Conservation (phyloP, 2,329 filamentous ascomycete species). For the Exophiala bonariae region DNA sequence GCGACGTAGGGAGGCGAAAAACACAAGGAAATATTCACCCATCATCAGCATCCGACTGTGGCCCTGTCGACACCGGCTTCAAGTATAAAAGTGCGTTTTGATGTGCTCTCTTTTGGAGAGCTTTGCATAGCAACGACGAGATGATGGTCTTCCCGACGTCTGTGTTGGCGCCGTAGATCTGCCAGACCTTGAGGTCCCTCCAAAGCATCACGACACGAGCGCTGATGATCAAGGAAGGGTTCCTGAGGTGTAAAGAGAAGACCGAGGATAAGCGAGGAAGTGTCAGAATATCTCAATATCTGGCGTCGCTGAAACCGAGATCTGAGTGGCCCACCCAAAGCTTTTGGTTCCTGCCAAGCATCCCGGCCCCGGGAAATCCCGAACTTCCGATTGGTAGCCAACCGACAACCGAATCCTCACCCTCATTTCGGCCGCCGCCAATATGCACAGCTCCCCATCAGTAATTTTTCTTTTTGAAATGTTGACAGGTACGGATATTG, state of each 20-base stretch:
- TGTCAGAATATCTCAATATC: neutral
- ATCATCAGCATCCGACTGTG: slow-evolving; percentile 68
- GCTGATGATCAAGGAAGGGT: neutral
- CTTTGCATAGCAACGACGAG: slow-evolving; percentile 69
- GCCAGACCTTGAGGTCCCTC: slow-evolving; percentile 67
- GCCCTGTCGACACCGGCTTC: slow-evolving; percentile 80
- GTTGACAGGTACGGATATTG: too few relatives aligned
- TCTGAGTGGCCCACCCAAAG: neutral
- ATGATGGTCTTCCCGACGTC: slow-evolving; percentile 83
- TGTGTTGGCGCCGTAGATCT: slow-evolving; percentile 82
- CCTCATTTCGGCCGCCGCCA: slow-evolving; percentile 3
- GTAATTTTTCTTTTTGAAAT: too few relatives aligned
- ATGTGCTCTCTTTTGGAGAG: slow-evolving; percentile 51
- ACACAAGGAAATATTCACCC: slow-evolving; percentile 44
- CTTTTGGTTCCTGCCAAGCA: slow-evolving; percentile 19
- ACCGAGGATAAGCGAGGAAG: neutral
- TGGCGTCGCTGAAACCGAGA: too few relatives aligned
- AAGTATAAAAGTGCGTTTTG: slow-evolving; percentile 60
- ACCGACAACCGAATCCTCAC: neutral
- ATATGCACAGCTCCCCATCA: neutral
- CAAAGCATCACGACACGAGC: slow-evolving; percentile 40
- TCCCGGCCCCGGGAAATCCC: slow-evolving; percentile 3
- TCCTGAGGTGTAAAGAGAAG: neutral
- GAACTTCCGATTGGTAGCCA: slow-evolving; percentile 14
- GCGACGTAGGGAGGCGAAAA: slow-evolving; percentile 2